phyloP scores from a whole-genome alignment of 345 rosid genomes.

The Atalantia buxifolia region DNA sequence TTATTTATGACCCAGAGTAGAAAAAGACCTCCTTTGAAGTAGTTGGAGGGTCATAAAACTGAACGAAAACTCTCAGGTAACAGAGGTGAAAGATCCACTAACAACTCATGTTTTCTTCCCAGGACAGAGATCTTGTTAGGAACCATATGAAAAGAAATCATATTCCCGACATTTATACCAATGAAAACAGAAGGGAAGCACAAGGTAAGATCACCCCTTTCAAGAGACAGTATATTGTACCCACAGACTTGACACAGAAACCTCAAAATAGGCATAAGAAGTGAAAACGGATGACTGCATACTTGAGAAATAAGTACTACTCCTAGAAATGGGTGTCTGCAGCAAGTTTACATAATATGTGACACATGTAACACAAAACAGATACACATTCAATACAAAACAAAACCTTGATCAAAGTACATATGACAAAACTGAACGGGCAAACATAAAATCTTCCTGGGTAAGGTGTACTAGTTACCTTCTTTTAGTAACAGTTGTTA shows the following conservation, averaged over 20 bases:
- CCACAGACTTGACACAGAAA: neutral
- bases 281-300: conserved; percentile 4
- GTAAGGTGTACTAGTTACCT: no score
- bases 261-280: neutral
- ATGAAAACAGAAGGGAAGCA: neutral
- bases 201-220: neutral
- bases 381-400: neutral
- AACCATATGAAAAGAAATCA: neutral
- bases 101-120: neutral
- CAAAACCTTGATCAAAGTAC: no score
- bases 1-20: no score
- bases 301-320: neutral
- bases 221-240: neutral
- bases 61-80: neutral
- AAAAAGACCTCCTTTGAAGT: no score
- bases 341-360: no score
- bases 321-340: neutral
- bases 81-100: neutral
- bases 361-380: neutral
- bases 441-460: no score
- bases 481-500: neutral
- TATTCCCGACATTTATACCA: neutral
- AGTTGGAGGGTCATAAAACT: no score
- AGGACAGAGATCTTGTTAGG: neutral
- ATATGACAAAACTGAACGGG: no score